Evolutionary conservation across 1,284 basidiomycete species (phyloP).

Genomic region (Exobasidium cylindrosporum): DNA sequence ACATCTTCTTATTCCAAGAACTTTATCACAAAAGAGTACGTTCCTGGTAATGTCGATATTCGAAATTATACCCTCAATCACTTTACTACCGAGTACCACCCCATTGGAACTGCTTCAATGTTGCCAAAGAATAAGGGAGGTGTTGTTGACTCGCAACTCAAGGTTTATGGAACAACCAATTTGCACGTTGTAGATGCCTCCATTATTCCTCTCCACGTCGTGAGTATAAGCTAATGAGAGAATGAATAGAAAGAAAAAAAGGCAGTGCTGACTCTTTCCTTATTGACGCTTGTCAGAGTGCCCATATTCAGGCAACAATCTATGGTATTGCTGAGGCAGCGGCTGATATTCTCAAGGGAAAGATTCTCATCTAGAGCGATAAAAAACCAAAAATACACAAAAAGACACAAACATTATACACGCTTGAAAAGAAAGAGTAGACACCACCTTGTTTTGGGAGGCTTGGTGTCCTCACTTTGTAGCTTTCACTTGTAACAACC

Average conservation of each 20-base stretch:
- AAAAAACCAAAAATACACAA: no score
- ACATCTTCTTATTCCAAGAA: slow-evolving; percentile 30
- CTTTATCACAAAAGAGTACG: slow-evolving; percentile 30
- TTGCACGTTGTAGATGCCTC: slow-evolving; percentile 59
- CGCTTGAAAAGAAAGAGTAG: no score
- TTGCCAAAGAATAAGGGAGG: slow-evolving; percentile 65
- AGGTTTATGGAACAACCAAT: slow-evolving; percentile 68
- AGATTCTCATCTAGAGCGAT: no score
- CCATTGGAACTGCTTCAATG: slow-evolving; percentile 66
- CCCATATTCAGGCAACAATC: slow-evolving; percentile 62
- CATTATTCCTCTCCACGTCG: slow-evolving; percentile 47
- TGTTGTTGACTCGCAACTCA: slow-evolving; percentile 66
- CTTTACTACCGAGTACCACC: slow-evolving; percentile 56
- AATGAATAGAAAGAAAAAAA: no score
- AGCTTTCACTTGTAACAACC: no score
- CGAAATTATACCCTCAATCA: slow-evolving; percentile 49
- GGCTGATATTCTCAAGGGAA: slow-evolving; percentile 38
- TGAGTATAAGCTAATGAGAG: slow-evolving; percentile 4
- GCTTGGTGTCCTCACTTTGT: no score
- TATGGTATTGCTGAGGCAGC: slow-evolving; percentile 56
- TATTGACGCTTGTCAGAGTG: no score
- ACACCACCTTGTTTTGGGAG: no score
- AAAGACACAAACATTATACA: no score
- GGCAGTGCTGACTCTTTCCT: no score
- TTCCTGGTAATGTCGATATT: slow-evolving; percentile 42